Base-by-base conservation (phyloP, 306 rosid genomes). In the Cyamopsis tetragonoloba region DNA sequence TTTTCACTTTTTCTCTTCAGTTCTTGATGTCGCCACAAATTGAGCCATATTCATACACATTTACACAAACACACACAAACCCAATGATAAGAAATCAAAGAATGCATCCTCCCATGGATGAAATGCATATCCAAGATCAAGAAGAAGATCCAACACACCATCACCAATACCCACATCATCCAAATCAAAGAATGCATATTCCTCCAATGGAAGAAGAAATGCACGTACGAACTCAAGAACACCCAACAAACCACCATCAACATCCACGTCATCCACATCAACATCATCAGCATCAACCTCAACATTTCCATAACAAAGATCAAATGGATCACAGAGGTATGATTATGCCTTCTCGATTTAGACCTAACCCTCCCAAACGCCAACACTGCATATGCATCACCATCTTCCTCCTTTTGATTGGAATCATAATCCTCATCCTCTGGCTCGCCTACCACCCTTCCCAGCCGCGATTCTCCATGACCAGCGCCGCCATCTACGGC, bases 401-500 rank as follows among this genome's bases (percentile, higher is more conserved):
- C 44, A 46, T 87, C 80, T 64, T 87, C 68, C 81, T 92, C 78
- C 83, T 89, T 42, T 0, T 89, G 20, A 67, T 67, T 6, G 92
- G 96, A 50, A 69, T 73, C 79, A 77, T 80, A 4, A 32, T 65
- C 58, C 86, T 89, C 22, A 56, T 80, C 17, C 75, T 89, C 12
- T 92, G 96, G 96, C 89, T 93, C 3, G 86, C 92, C 63, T 91
- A 91, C 82, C 89, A 86, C 3, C 96, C 96, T 24, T 37, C 79
- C 49, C 80, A 83, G 13, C 98, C 98, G 0, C 79, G 46, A 7
- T 83, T 93, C 85, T 64, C 60, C 4, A 82, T 93, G n/a, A 60
- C 80, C 35, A 79, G 83, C 0, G 93, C 86, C 9, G 79, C 95
- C 32, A 26, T 89, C 49, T 91, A 82, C 55, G 81, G 80, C 31